Evolutionary conservation across 2,329 filamentous ascomycete genomes (phyloP), one percentile per base, ranked within the genome.

Genomic region (Tympanopsis confertula): DNA sequence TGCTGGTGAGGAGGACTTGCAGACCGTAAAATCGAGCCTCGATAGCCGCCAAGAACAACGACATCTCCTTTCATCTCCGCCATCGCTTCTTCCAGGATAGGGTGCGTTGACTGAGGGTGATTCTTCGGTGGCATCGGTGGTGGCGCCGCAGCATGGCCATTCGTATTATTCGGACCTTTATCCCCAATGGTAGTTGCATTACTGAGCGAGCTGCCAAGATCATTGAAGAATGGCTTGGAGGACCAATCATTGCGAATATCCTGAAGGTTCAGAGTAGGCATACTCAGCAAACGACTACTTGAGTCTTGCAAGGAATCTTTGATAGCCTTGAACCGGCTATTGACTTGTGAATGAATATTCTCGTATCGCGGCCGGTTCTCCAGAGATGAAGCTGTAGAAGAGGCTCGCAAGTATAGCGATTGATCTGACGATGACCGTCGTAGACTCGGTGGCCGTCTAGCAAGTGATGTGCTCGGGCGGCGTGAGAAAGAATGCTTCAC

Each of bases 241-340:
- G 40, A 39, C 45, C 39, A 19, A 51, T 41, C 1, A 49, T 18
- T 13, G 49, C 40, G 35, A 50, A 44, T 26, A 41, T 48, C 42
- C 55, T 57, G 14, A 56, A 42, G 7, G 47, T 47, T 13, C 50
- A 45, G 5, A 52, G 57, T 72, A 37, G 78, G 71, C 26, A 83
- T 58, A 42, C 70, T 69, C 2, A 74, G 74, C 51, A 86, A 68
- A 50, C 78, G 85, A 58, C 88, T 82, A 39, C 78, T 85, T 2
- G 87, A 84, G 48, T 94, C 87, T 52, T 86, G 79, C 43, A 85
- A 75, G 51, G 82, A 93, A 54, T 95, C 88, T 51, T 79, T 83
- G 54, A 96, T 84, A 4, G 89, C 89, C 61, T 94, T 94, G 51
- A 91, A 69, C 30, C 89, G 74, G 47, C 83, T 86, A 50, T 95